Evolutionary conservation across 202 grass and related monocot genomes (phyloP).

Genomic region (Digitaria exilis): DNA sequence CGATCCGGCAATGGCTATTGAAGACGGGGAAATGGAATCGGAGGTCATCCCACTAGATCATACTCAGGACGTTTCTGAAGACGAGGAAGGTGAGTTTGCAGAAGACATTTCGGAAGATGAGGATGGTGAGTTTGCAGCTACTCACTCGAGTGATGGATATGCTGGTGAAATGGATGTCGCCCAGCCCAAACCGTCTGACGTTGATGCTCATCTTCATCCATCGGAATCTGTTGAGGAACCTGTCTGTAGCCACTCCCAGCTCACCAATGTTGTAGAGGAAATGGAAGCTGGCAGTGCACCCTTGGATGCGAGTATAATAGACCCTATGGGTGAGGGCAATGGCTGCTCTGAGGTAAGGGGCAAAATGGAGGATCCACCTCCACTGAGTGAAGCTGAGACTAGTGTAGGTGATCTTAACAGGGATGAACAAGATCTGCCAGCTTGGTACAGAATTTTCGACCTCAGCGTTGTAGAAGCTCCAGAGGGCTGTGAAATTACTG

Average conservation of each 20-base stretch:
- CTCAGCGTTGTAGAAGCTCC: constrained; percentile 40
- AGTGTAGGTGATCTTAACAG: not conserved
- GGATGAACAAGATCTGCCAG: constrained; percentile 47
- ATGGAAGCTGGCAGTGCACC: not conserved
- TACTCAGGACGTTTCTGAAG: constrained; percentile 23
- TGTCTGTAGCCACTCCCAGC: constrained; percentile 7
- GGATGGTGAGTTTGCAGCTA: constrained; percentile 32
- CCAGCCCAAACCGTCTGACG: not conserved
- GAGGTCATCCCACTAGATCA: not conserved
- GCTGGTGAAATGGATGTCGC: constrained; percentile 35
- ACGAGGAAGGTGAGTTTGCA: constrained; percentile 20
- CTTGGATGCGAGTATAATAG: not conserved
- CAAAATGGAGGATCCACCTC: constrained; percentile 5
- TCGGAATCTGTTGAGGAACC: constrained; percentile 35
- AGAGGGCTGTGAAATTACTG: constrained; percentile 30
- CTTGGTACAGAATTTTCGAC: constrained; percentile 51
- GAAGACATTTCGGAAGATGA: constrained; percentile 15
- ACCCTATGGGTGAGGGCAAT: constrained; percentile 16
- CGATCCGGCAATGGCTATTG: not conserved
- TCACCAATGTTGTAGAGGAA: constrained; percentile 7
- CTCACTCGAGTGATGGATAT: constrained; percentile 22
- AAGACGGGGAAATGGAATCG: constrained; percentile 19
- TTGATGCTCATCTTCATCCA: constrained; percentile 49
- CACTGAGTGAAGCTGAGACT: constrained; percentile 30
- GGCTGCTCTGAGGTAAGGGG: not conserved